Base-by-base conservation (phyloP, 129 eudicot species). In the Chrysanthemum lavandulifolium region DNA sequence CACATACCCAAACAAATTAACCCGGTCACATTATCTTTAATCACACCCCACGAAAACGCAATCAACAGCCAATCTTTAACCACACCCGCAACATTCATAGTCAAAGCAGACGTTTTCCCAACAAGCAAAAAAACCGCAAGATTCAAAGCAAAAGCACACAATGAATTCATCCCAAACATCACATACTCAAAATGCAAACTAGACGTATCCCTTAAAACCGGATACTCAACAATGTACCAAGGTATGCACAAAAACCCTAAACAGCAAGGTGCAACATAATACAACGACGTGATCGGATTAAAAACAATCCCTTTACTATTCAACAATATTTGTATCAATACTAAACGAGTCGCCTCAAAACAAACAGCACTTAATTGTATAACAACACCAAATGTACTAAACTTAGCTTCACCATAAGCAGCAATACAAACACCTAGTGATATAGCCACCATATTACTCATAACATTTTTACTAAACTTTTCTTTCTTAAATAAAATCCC, bases 1-100 rank as follows among this genome's bases (percentile, higher is more conserved):
- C 74, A 62, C 78, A 51, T 86, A 86, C 4, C 91, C 91, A 3
- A 86, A 54, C 54, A 86, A 51, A 58, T 86, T 86, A 12, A 86
- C 3, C 88, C 77, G 0, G 91, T 80, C 10, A 86, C 91, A 0
- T 87, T 86, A 64, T 86, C 91, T 64, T 86, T 86, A 45, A 86
- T 86, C 73, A 86, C 91, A 36, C 88, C 83, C 91, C 91, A 86
- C 13, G 91, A 86, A 76, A 86, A 86, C 13, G 88, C 91, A 18
- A 86, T 86, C 76, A 83, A 76, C 82, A 83, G 36, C 87, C 87
- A 83, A 67, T 83, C 87, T 71, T 83, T 83, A 13, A 83, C 87
- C 19, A 83, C 87, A 47, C 87, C 87, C 11, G 87, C 87, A 9
- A 83, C 87, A 67, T 83, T 83, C 87, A 83, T 83, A 4, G 84